Evolutionary conservation across 225 moss, liverwort and hornwort species (phyloP).

Genomic region (Pseudisothecium myosuroides): DNA sequence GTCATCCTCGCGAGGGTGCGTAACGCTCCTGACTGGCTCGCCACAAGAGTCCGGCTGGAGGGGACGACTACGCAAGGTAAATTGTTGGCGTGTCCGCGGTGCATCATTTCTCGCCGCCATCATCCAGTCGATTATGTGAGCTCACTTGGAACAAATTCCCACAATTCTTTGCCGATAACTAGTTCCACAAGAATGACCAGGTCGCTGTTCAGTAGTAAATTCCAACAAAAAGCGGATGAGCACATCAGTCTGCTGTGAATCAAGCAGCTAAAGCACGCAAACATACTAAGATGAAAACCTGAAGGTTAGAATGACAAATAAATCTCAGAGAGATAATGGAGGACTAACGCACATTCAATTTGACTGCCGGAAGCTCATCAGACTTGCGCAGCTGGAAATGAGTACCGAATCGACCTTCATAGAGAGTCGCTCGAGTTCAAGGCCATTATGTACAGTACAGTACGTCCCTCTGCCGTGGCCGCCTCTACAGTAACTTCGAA

Average conservation of each 20-base stretch:
- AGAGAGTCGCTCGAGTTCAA: background rate
- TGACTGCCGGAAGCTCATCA: no score
- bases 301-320: no score
- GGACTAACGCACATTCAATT: background rate
- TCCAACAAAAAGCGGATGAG: background rate
- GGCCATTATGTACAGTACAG: background rate
- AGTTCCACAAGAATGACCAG: background rate
- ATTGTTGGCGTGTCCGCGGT: fast-evolving
- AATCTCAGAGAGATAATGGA: background rate
- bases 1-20: background rate
- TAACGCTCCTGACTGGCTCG: background rate
- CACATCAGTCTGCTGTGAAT: background rate
- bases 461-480: background rate
- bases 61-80: fast-evolving
- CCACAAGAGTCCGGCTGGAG: background rate
- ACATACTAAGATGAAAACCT: background rate
- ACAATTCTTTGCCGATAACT: background rate
- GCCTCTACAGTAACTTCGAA: background rate
- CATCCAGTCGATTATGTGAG: background rate
- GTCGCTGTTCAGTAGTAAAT: background rate
- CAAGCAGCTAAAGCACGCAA: background rate
- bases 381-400: background rate
- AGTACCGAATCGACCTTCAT: background rate
- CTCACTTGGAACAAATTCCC: background rate
- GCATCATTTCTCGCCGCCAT: background rate